phyloP scores from a whole-genome alignment of 331 rosid species.

The Quercus lobata region DNA sequence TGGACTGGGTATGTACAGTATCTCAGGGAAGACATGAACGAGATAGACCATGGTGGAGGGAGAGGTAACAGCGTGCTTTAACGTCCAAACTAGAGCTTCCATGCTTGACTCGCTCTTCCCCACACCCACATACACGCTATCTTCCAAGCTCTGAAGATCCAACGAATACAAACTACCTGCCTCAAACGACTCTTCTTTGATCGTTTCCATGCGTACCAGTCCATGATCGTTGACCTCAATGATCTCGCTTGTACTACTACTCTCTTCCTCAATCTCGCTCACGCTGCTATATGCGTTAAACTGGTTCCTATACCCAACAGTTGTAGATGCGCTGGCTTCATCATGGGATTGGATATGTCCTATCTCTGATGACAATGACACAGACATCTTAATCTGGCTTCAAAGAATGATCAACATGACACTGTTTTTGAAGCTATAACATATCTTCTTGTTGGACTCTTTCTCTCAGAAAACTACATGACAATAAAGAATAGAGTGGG shows the following conservation, averaged over 20 bases:
- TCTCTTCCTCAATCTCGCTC: conserved; percentile 74
- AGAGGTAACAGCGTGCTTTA: conserved; percentile 35
- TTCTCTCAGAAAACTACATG: too few relatives aligned
- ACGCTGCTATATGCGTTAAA: not conserved
- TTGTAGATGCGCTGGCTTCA: not conserved
- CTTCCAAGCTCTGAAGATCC: conserved; percentile 20
- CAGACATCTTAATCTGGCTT: not conserved
- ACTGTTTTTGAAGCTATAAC: not conserved
- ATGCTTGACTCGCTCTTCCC: conserved; percentile 80
- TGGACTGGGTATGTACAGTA: conserved; percentile 59
- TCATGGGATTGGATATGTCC: not conserved
- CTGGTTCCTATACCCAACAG: not conserved
- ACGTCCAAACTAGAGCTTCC: conserved; percentile 72
- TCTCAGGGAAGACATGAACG: conserved; percentile 69
- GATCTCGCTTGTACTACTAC: not conserved
- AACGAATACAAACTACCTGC: conserved; percentile 18
- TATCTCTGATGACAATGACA: not conserved
- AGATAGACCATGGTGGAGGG: conserved; percentile 51
- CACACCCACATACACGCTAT: conserved; percentile 71
- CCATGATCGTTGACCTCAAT: conserved; percentile 6
- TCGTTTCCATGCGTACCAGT: conserved; percentile 31
- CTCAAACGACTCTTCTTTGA: conserved; percentile 32
- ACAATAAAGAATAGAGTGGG: too few relatives aligned
- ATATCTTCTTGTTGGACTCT: too few relatives aligned
- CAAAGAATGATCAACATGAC: not conserved